Conservation (phyloP, 2,329 filamentous ascomycete genomes). For the Beauveria asiatica region DNA sequence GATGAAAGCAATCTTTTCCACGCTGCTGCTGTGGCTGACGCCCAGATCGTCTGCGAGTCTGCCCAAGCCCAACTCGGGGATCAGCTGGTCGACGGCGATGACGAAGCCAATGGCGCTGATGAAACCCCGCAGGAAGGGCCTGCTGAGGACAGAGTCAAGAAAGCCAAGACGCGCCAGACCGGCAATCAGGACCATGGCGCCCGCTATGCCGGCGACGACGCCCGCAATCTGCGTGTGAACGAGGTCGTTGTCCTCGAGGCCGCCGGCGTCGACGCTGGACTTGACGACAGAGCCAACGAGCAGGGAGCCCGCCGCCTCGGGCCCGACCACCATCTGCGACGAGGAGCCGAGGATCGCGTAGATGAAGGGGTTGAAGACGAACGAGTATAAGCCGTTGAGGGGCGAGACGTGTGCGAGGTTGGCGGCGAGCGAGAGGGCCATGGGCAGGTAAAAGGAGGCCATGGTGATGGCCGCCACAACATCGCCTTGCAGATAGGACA, state of each 20-base stretch:
- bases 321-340: conserved; percentile 87
- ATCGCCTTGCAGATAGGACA: conserved; percentile 76
- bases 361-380: conserved; percentile 83
- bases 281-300: conserved; percentile 83
- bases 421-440: conserved; percentile 86
- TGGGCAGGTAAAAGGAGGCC: conserved; percentile 96
- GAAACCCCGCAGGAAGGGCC: conserved; percentile 88
- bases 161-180: conserved; percentile 83
- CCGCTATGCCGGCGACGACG: conserved; percentile 79
- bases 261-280: conserved; percentile 61
- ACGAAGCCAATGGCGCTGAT: conserved; percentile 96
- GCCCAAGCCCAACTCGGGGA: conserved; percentile 78
- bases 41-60: conserved; percentile 52
- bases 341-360: conserved; percentile 89
- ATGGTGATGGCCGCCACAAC: conserved; percentile 85
- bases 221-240: conserved; percentile 78
- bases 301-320: conserved; percentile 87
- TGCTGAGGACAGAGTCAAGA: conserved; percentile 85
- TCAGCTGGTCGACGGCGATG: conserved; percentile 88
- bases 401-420: conserved; percentile 90
- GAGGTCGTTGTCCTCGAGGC: conserved; percentile 53
- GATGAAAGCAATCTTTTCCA: conserved; percentile 80
- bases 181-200: conserved; percentile 78
- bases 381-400: conserved; percentile 88
- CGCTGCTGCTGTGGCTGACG: conserved; percentile 75